Base-by-base conservation (phyloP, 2,329 filamentous ascomycete species). In the Cladorrhinum sp. region DNA sequence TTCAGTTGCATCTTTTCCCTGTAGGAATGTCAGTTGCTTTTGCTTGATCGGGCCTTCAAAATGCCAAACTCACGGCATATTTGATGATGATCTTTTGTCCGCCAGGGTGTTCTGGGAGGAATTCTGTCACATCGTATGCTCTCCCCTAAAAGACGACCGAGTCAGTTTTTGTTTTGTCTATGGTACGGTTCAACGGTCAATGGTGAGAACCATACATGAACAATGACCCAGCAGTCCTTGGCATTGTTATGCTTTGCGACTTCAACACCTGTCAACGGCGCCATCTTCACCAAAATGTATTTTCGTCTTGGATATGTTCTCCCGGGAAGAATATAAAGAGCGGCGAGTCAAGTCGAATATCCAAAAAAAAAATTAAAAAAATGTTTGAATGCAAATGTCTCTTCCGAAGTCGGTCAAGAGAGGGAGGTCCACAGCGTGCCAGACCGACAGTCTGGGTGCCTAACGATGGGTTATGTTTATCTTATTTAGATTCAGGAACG, bases 31-130 rank as follows among this genome's bases (percentile, higher is more conserved):
- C 8, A 46, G 59, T 21, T 36, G 26, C 55, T n/a, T 39, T 50
- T 23, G 16, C 8, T 24, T 7, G 26, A 16, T 3, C 7, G 18
- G 12, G 9, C 7, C 20, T 1, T 30, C 8, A 8, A 46, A 46
- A 46, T 46, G n/a, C 5, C 7, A 20, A 14, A 67, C 81, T 64
- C 72, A 84, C 83, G 28, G 93, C 93, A 77, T 97, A 96, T 79
- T 96, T 96, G 66, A 99, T 84, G 71, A 99, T 98, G 74, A 98
- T 96, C 73, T 94, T 95, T 67, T 87, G 83, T 39, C 91, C 93
- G 63, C 93, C 93, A 23, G 93, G 93, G 72, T 96, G 92, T 74
- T 96, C 91, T 87, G 90, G 89, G n/a, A 96, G 76, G 73, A 95
- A 95, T 49, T 93, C 90, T 3, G 92, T 96, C 61, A 96, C 91